Evolutionary conservation across 768 basidiomycete species (phyloP).

Genomic region (Phanerodontia chrysosporium): DNA sequence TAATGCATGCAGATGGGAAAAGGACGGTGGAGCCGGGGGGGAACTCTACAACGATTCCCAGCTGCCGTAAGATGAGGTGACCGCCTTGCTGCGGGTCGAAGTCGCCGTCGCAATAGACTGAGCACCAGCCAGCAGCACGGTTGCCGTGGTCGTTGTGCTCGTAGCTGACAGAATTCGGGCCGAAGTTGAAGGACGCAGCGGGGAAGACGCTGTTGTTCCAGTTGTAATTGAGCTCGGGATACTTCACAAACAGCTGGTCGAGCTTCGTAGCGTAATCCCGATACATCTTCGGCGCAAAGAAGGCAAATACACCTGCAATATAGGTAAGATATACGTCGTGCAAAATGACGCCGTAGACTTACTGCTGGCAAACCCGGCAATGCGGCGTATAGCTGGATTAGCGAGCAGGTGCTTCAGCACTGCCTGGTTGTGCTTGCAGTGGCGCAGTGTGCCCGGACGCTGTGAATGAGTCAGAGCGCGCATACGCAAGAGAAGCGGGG

Average conservation of each 20-base stretch:
- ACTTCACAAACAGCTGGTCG: not conserved
- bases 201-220: not conserved
- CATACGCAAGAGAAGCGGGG: not conserved
- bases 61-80: constrained; percentile 10
- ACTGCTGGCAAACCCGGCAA: constrained; percentile 2
- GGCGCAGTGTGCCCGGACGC: not conserved
- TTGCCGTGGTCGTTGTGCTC: constrained; percentile 4
- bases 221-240: not conserved
- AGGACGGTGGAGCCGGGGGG: constrained; percentile 13
- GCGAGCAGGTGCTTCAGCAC: not conserved
- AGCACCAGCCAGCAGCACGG: constrained; percentile 2
- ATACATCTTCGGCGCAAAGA: not conserved
- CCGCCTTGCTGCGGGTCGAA: constrained; percentile 9
- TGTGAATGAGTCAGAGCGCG: not conserved
- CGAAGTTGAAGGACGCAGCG: not conserved
- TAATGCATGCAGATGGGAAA: constrained; percentile 11
- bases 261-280: not conserved
- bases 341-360: not conserved
- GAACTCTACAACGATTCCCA: constrained; percentile 10
- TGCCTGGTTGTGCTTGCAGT: not conserved
- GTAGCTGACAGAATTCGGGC: not conserved
- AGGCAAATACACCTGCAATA: not conserved
- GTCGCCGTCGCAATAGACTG: constrained; percentile 8
- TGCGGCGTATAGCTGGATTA: not conserved
- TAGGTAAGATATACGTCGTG: not conserved